Conservation (phyloP, 2,329 filamentous ascomycete species). For the Botrytis galanthina region DNA sequence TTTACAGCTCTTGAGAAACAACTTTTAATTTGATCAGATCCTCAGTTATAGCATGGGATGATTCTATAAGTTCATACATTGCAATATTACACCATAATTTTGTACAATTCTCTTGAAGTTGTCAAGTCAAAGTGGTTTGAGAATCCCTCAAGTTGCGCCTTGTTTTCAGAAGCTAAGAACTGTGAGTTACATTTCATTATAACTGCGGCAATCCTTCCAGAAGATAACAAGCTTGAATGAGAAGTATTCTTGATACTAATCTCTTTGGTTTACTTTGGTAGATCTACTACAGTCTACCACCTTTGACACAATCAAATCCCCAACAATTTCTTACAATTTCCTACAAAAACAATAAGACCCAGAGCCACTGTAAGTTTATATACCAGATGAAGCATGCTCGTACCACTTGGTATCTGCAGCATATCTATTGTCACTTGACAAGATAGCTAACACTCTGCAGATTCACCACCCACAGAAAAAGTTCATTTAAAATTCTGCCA, state of each 20-base stretch:
- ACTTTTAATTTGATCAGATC: not conserved
- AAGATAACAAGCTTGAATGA: not conserved
- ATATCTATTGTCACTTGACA: not conserved
- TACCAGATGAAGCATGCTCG: not conserved
- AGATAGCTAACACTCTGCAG: not conserved
- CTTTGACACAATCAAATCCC: not conserved
- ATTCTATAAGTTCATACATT: not conserved
- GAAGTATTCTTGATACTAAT: not conserved
- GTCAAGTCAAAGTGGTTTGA: not conserved
- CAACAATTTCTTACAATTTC: not conserved
- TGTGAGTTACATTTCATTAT: not conserved
- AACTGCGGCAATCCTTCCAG: not conserved
- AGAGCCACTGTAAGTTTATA: not conserved
- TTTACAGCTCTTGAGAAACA: not conserved
- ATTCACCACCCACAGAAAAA: not conserved
- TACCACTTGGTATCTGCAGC: not conserved
- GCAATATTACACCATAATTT: not conserved
- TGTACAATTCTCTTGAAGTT: not conserved
- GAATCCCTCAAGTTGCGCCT: not conserved
- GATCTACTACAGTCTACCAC: not conserved
- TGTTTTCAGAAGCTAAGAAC: not conserved
- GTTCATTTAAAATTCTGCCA: not conserved
- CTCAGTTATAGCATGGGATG: not conserved
- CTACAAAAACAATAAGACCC: not conserved
- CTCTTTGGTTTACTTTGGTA: not conserved